phyloP scores from a whole-genome alignment of 1,284 basidiomycete species.

The Cystobasidium sp. region DNA sequence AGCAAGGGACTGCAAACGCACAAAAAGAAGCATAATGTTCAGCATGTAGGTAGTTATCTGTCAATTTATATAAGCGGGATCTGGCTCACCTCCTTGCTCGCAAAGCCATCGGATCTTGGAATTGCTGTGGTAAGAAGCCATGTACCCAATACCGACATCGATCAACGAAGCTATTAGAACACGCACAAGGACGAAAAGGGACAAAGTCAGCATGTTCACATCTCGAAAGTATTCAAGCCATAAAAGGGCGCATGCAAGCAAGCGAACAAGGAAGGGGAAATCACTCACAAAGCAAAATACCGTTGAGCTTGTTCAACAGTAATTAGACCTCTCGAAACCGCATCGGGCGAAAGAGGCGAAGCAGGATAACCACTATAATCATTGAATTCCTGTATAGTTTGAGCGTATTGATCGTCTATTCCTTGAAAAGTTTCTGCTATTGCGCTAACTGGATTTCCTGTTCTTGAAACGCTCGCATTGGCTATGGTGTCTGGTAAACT shows the following conservation, averaged over 20 bases:
- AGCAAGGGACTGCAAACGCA: constrained; percentile 23
- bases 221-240: background rate
- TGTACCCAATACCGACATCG: constrained; percentile 43
- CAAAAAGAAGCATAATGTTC: background rate
- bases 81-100: constrained; percentile 15
- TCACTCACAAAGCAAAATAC: constrained; percentile 38
- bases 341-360: constrained; percentile 39
- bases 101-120: constrained; percentile 26
- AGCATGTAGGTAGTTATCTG: background rate
- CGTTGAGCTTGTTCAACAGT: constrained; percentile 42
- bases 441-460: constrained; percentile 40
- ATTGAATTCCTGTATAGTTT: background rate
- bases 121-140: constrained; percentile 37
- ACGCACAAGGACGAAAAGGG: too few relatives aligned
- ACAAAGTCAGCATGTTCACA: too few relatives aligned
- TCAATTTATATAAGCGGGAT: background rate
- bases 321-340: constrained; percentile 36
- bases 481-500: constrained; percentile 30
- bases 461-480: constrained; percentile 21
- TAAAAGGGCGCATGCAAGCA: background rate
- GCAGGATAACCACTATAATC: constrained; percentile 18
- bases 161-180: constrained; percentile 29
- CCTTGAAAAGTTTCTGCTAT: constrained; percentile 30
- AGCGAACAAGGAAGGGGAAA: background rate
- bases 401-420: constrained; percentile 29